Evolutionary conservation across 306 rosid species (phyloP).

Genomic region (Argentina anserina): DNA sequence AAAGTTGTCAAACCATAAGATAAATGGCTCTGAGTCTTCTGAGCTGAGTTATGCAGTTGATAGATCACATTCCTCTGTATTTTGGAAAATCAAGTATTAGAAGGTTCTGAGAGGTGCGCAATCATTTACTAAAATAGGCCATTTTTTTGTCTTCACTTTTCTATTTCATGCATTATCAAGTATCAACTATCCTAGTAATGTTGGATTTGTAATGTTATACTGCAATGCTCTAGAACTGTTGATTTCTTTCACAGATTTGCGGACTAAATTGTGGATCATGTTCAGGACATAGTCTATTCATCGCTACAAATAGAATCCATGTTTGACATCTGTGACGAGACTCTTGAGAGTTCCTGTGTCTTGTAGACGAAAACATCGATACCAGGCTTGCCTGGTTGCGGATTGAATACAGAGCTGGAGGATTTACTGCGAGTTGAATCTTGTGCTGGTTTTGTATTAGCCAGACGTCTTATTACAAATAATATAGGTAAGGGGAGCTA

Average conservation of each 20-base stretch:
- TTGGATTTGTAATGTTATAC: neutral
- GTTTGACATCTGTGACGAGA: neutral
- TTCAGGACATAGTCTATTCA: neutral
- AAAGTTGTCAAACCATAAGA: constrained; percentile 35
- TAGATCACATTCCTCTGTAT: constrained; percentile 55
- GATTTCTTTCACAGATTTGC: neutral
- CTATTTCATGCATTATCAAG: neutral
- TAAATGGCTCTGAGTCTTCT: constrained; percentile 37
- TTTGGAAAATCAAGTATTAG: constrained; percentile 77
- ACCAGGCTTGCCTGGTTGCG: neutral
- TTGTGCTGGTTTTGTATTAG: neutral
- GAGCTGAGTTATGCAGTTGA: constrained; percentile 57
- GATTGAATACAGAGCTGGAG: neutral
- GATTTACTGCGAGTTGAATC: neutral
- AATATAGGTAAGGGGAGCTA: neutral
- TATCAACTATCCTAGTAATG: neutral
- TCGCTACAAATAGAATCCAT: neutral
- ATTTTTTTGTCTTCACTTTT: neutral
- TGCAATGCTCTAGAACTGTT: neutral
- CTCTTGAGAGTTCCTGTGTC: neutral
- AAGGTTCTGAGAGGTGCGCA: constrained; percentile 31
- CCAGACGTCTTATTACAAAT: neutral
- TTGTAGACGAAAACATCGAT: neutral
- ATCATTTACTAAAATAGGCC: neutral
- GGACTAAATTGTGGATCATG: neutral